A percentile compares a stretch with the other conserved stretches of the same genome.
Conservation (phyloP, 2,329 filamentous ascomycete species). For the Pseudogymnoascus sp. region DNA sequence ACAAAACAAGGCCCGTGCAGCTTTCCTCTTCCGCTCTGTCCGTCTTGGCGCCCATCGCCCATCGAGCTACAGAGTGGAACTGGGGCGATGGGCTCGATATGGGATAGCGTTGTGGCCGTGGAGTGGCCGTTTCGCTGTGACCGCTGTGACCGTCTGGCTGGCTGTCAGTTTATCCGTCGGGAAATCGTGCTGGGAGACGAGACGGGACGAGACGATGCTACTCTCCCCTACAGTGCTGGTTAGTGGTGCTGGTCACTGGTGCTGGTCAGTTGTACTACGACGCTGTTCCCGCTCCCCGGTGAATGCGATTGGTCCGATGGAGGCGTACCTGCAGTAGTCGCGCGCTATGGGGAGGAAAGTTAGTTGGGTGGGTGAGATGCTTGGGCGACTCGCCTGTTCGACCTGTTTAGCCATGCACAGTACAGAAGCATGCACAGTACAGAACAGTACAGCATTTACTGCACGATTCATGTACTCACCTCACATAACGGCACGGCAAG, state of each 20-base stretch:
- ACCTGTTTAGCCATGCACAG: not conserved
- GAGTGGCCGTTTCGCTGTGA: not conserved
- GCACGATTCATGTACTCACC: not conserved
- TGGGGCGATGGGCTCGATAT: not conserved
- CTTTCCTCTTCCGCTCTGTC: not conserved
- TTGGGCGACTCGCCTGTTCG: not conserved
- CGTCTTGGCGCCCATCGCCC: not conserved
- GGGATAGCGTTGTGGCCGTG: not conserved
- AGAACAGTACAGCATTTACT: not conserved
- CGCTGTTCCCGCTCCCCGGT: not conserved
- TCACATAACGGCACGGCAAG: not conserved
- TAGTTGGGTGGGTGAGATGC: not conserved
- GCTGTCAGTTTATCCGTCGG: too few species aligned
- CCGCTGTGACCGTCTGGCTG: not conserved
- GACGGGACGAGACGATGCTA: too few species aligned
- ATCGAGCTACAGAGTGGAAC: too few species aligned
- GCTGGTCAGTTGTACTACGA: not conserved
- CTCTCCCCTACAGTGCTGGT: not conserved
- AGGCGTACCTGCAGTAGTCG: conserved; percentile 1
- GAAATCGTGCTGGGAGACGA: too few species aligned
- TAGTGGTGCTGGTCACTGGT: not conserved
- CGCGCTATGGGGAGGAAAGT: not conserved
- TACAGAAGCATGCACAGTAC: too few species aligned
- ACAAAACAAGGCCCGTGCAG: not conserved
- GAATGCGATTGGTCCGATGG: not conserved